These are phyloP conservation scores for Echria macrotheca DNA, from an alignment of 495 filamentous ascomycete species.

Conservation along the genomic window DNA sequence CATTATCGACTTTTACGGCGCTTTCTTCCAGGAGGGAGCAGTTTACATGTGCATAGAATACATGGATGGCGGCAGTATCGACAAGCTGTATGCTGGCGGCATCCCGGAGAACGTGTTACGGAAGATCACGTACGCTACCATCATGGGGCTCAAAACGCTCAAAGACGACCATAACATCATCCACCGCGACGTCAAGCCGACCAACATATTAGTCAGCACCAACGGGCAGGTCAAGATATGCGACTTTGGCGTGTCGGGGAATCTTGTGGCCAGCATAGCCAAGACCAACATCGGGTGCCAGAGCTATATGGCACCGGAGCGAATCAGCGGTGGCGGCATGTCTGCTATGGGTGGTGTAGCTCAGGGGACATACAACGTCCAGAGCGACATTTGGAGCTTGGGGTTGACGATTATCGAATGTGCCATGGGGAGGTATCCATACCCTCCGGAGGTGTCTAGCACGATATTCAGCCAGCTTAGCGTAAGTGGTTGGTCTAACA, in stretches of 20 bases:
- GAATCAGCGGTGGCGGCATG: conserved; percentile 81
- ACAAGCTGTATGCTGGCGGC: conserved; percentile 92
- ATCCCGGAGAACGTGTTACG: conserved; percentile 84
- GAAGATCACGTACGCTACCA: conserved; percentile 86
- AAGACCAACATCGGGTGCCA: conserved; percentile 99
- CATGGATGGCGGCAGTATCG: conserved; percentile 99
- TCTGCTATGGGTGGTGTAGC: conserved; percentile 63
- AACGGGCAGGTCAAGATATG: conserved; percentile 94
- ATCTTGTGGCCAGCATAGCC: conserved; percentile 93
- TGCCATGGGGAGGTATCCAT: conserved; percentile 90
- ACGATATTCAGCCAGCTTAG: conserved; percentile 98
- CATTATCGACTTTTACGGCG: conserved; percentile 98
- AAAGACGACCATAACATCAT: conserved; percentile 99
- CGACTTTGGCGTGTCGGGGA: conserved; percentile 96
- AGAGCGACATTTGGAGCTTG: conserved; percentile 96
- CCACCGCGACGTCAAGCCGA: conserved; percentile 97
- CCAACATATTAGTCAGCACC: conserved; percentile 90
- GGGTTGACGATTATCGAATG: conserved; percentile 96
- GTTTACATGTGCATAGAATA: conserved; percentile 99
- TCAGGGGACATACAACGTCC: conserved; percentile 90
- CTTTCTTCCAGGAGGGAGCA: conserved; percentile 97
- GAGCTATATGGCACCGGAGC: conserved; percentile 98
- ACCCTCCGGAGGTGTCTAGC: conserved; percentile 95
- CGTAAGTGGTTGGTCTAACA: no score
- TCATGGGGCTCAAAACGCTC: conserved; percentile 83